A percentile compares a stretch with the other conserved stretches of the same genome.
Evolutionary conservation across 495 filamentous ascomycete species (phyloP).

Genomic region (Elaphomyces granulatus): DNA sequence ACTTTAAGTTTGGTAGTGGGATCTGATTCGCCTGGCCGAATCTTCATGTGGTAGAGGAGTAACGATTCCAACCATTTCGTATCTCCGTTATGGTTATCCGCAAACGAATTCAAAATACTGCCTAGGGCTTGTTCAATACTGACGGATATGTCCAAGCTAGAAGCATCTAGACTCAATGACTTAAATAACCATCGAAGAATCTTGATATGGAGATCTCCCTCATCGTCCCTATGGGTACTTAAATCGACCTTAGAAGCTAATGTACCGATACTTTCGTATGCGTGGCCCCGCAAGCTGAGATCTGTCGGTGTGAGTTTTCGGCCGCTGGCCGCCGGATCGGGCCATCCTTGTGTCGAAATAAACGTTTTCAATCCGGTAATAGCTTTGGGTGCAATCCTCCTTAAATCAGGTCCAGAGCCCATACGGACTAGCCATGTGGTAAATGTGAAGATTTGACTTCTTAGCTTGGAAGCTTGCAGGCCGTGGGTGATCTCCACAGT

Average conservation of each 20-base stretch:
- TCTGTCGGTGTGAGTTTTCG: conserved; percentile 40
- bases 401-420: conserved; percentile 42
- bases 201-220: conserved; percentile 38
- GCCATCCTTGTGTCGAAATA: conserved; percentile 74
- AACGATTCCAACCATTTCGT: conserved; percentile 41
- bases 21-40: conserved; percentile 34
- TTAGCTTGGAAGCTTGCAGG: conserved; percentile 57
- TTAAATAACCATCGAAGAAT: conserved; percentile 66
- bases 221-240: conserved; percentile 13
- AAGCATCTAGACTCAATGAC: conserved; percentile 67
- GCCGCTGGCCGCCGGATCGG: conserved; percentile 38
- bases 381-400: conserved; percentile 52
- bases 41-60: conserved; percentile 51
- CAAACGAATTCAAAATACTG: conserved; percentile 50
- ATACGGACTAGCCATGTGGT: conserved; percentile 77
- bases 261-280: conserved; percentile 76
- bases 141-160: conserved; percentile 56
- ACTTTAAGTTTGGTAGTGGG: conserved; percentile 25
- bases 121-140: conserved; percentile 83
- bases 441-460: conserved; percentile 75
- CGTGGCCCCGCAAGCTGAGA: conserved; percentile 51
- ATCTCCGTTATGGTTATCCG: conserved; percentile 28
- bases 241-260: conserved; percentile 43
- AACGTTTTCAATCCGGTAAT: conserved; percentile 58
- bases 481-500: conserved; percentile 38